phyloP scores from a whole-genome alignment of 208 protist species.

The Trypanosoma caninum region DNA sequence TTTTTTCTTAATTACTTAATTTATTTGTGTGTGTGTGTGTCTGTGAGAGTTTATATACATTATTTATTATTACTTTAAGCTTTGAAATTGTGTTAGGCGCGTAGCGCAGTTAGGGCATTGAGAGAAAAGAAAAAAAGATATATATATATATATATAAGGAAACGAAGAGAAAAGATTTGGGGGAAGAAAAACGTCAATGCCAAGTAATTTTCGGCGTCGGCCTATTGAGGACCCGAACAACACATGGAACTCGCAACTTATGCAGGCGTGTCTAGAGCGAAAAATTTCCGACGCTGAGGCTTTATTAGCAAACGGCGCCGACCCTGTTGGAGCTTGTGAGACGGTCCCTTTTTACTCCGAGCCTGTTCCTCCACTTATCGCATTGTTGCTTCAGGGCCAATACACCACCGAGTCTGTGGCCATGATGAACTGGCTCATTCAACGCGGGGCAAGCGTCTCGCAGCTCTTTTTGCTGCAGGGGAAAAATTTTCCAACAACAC shows the following conservation, averaged over 20 bases:
- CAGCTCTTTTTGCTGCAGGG: slow-evolving; percentile 37
- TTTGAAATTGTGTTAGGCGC: not conserved
- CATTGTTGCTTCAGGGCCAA: slow-evolving; percentile 43
- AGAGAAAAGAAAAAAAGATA: not conserved
- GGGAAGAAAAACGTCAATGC: slow-evolving; percentile 16
- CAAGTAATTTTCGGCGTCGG: slow-evolving; percentile 30
- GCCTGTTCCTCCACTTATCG: slow-evolving; percentile 33
- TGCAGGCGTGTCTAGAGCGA: slow-evolving; percentile 52
- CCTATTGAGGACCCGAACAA: slow-evolving; percentile 72
- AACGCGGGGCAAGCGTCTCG: slow-evolving; percentile 51
- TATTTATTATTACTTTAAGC: not conserved
- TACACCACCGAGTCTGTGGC: slow-evolving; percentile 30
- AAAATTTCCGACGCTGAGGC: slow-evolving; percentile 32
- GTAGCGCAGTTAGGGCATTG: not conserved
- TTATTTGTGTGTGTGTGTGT: not conserved
- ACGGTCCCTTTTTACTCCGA: slow-evolving; percentile 35
- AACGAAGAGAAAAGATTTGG: not conserved
- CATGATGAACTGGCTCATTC: slow-evolving; percentile 48
- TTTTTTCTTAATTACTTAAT: not conserved
- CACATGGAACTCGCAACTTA: slow-evolving; percentile 82
- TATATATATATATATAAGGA: not conserved
- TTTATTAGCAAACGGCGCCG: slow-evolving; percentile 55
- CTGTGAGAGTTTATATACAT: too few species aligned
- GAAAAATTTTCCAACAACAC: slow-evolving; percentile 5
- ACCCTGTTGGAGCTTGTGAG: slow-evolving; percentile 54